These are phyloP conservation scores for Penicillium coprophilum DNA, from an alignment of 495 filamentous ascomycete species.

Conservation along the genomic window DNA sequence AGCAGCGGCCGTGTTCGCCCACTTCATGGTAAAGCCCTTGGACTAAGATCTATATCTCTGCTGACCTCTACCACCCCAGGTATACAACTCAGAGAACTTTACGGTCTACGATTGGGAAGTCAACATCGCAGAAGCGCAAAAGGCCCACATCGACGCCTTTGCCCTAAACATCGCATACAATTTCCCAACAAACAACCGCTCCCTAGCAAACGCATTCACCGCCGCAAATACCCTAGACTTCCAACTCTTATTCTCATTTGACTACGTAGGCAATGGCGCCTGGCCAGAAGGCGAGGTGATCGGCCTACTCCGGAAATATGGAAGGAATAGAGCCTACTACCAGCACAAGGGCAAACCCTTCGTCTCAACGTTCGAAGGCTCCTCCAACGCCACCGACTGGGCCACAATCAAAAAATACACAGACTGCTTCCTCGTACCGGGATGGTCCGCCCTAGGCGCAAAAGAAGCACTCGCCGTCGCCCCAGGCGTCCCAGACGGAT, in stretches of 20 bases:
- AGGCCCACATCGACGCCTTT: constrained; percentile 69
- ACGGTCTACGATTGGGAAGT: constrained; percentile 52
- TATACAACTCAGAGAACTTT: constrained; percentile 32
- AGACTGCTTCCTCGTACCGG: constrained; percentile 58
- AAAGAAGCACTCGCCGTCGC: constrained; percentile 43
- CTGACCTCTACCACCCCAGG: constrained; percentile 16
- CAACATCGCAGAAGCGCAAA: constrained; percentile 61
- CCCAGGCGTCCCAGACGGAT: constrained; percentile 55
- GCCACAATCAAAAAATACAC: constrained; percentile 50
- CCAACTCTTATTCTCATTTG: constrained; percentile 69
- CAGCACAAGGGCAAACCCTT: constrained; percentile 56
- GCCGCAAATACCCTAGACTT: constrained; percentile 57
- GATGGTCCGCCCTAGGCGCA: constrained; percentile 62
- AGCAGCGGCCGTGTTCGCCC: constrained; percentile 33
- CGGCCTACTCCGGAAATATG: constrained; percentile 57
- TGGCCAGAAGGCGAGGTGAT: constrained; percentile 59
- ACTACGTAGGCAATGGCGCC: constrained; percentile 54
- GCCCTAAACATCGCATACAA: constrained; percentile 65
- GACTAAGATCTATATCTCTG: neutral
- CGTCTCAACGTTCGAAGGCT: constrained; percentile 73
- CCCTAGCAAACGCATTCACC: constrained; percentile 53
- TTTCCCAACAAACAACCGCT: constrained; percentile 41
- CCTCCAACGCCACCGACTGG: constrained; percentile 58
- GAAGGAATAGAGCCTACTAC: constrained; percentile 51
- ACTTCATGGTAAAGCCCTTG: constrained; percentile 33